phyloP scores from a whole-genome alignment of 345 rosid genomes.

The Gynandropsis gynandra region DNA sequence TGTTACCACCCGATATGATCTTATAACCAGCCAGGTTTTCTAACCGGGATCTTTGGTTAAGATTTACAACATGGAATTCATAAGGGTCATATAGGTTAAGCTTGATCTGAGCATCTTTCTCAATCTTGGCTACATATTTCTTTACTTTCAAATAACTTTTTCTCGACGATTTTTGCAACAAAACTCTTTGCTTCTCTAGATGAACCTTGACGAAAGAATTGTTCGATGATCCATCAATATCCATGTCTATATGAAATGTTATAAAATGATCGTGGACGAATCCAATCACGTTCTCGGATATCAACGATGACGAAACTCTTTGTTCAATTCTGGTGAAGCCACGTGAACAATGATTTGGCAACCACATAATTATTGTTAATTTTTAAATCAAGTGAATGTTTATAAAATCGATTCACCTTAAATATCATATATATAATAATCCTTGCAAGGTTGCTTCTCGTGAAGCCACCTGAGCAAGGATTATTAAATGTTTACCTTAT shows the following conservation, averaged over 20 bases:
- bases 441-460: no score
- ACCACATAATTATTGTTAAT: no score
- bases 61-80: conserved; percentile 75
- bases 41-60: conserved; percentile 46
- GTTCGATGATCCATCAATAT: conserved; percentile 59
- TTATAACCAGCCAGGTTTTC: conserved; percentile 82
- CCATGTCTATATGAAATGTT: conserved; percentile 80
- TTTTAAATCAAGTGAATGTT: no score
- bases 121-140: conserved; percentile 65
- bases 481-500: no score
- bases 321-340: no score
- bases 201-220: conserved; percentile 75
- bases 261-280: conserved; percentile 80
- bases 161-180: conserved; percentile 56
- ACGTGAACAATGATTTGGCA: no score
- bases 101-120: conserved; percentile 68
- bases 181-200: conserved; percentile 45
- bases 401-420: no score
- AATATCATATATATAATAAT: no score
- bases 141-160: conserved; percentile 62
- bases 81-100: conserved; percentile 72
- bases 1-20: conserved; percentile 62
- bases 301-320: no score
- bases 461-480: no score
- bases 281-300: conserved; percentile 74